Conservation (phyloP, 2,329 filamentous ascomycete genomes). For the Alternaria gaisen region DNA sequence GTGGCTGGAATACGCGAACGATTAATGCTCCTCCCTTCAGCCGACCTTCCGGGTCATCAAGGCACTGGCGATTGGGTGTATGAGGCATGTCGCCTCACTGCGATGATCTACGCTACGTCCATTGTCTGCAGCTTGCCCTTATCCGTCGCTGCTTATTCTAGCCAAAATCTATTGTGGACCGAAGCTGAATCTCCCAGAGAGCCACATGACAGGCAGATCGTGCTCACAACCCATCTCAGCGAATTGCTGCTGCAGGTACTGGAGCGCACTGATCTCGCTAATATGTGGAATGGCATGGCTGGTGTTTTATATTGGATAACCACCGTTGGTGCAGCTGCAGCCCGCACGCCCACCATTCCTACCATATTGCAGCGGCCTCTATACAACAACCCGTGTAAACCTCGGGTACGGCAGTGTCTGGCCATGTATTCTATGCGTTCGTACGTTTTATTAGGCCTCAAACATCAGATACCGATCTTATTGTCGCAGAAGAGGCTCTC, state of each 20-base stretch:
- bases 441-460: conserved; percentile 34
- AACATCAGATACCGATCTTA: conserved; percentile 38
- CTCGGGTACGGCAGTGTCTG: conserved; percentile 39
- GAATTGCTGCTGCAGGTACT: conserved; percentile 36
- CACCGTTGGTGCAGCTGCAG: conserved; percentile 41
- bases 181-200: conserved; percentile 3
- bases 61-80: conserved; percentile 43
- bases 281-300: conserved; percentile 45
- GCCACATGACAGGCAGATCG: neutral
- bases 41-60: conserved; percentile 28
- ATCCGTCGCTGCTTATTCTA: conserved; percentile 37
- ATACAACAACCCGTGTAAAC: neutral
- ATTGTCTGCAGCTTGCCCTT: conserved; percentile 40
- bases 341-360: conserved; percentile 20
- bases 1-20: conserved; percentile 27
- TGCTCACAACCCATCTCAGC: conserved; percentile 23
- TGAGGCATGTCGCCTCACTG: conserved; percentile 46
- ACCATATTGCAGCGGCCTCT: neutral
- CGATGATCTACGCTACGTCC: conserved; percentile 44
- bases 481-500: conserved; percentile 36
- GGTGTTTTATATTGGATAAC: conserved; percentile 49
- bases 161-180: conserved; percentile 20
- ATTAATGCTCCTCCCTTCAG: conserved; percentile 32
- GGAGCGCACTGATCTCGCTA: conserved; percentile 31
- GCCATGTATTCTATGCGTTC: conserved; percentile 41